Conservation (phyloP, 208 protist genomes). For the Leishmania lainsoni region DNA sequence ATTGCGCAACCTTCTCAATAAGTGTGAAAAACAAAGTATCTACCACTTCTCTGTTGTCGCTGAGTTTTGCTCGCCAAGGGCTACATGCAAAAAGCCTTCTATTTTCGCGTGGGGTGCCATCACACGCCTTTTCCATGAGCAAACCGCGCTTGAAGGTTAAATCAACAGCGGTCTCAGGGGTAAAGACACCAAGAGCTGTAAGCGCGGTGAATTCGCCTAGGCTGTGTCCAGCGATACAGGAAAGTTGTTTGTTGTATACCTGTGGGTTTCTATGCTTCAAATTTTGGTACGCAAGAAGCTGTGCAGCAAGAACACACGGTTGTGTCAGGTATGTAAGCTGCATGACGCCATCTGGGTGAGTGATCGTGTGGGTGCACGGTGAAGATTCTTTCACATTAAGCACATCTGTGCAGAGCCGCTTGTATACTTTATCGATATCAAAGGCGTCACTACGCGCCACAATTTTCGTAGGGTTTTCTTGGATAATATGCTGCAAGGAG, state of each 20-base stretch:
- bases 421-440: slow-evolving; percentile 44
- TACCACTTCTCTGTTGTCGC: slow-evolving; percentile 41
- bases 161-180: slow-evolving; percentile 68
- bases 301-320: slow-evolving; percentile 76
- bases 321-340: slow-evolving; percentile 81
- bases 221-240: slow-evolving; percentile 76
- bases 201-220: slow-evolving; percentile 89
- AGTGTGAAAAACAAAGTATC: slow-evolving; percentile 78
- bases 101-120: slow-evolving; percentile 32
- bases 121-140: slow-evolving; percentile 78
- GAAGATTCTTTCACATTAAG: slow-evolving; percentile 58
- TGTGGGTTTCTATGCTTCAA: slow-evolving; percentile 16
- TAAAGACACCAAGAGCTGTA: slow-evolving; percentile 68
- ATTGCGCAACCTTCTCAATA: slow-evolving; percentile 74
- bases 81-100: slow-evolving; percentile 86
- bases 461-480: slow-evolving; percentile 72
- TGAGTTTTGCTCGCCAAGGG: slow-evolving; percentile 64
- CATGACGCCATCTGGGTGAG: slow-evolving; percentile 72
- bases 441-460: slow-evolving; percentile 52
- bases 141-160: slow-evolving; percentile 79
- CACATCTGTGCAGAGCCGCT: slow-evolving; percentile 39
- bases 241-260: slow-evolving; percentile 24
- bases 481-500: slow-evolving; percentile 68
- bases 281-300: slow-evolving; percentile 58
- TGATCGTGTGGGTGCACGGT: slow-evolving; percentile 34